These are phyloP conservation scores for Lactifluus piperatus DNA, from an alignment of 768 basidiomycete genomes.

Conservation along the genomic window DNA sequence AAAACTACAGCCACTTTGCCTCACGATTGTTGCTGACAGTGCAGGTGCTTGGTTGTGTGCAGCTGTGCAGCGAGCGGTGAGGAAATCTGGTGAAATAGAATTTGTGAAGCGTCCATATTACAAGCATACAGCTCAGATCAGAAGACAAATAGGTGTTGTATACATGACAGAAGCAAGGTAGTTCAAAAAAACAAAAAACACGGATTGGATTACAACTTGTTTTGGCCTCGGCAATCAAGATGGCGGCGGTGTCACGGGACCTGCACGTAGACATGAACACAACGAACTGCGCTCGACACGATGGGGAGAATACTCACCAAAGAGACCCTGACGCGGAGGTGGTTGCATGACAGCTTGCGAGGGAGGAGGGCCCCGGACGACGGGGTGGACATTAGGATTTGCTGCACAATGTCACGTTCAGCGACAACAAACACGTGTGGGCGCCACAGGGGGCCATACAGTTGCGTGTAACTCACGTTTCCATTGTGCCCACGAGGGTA, in stretches of 20 bases:
- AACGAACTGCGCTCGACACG: no score
- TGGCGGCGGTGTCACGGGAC: constrained; percentile 26
- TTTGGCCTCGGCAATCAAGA: constrained; percentile 16
- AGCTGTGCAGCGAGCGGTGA: neutral
- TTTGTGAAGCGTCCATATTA: neutral
- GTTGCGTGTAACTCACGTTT: constrained; percentile 45
- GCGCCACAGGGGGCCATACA: neutral
- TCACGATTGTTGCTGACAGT: neutral
- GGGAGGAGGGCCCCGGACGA: constrained; percentile 31
- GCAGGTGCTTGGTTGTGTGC: neutral
- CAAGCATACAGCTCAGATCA: neutral
- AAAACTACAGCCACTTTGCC: neutral
- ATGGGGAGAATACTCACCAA: constrained; percentile 38
- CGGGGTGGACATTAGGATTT: constrained; percentile 52
- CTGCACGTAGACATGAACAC: constrained; percentile 11
- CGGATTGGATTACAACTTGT: neutral
- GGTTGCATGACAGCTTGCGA: constrained; percentile 28
- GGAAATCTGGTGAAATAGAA: neutral
- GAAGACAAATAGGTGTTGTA: neutral
- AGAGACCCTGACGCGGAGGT: constrained; percentile 53
- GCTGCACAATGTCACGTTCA: constrained; percentile 33
- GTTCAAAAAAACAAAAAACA: neutral
- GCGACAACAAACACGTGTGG: neutral
- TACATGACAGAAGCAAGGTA: neutral
- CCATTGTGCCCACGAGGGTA: constrained; percentile 84